Base-by-base conservation (phyloP, 306 rosid genomes). In the Vachellia collinsii region DNA sequence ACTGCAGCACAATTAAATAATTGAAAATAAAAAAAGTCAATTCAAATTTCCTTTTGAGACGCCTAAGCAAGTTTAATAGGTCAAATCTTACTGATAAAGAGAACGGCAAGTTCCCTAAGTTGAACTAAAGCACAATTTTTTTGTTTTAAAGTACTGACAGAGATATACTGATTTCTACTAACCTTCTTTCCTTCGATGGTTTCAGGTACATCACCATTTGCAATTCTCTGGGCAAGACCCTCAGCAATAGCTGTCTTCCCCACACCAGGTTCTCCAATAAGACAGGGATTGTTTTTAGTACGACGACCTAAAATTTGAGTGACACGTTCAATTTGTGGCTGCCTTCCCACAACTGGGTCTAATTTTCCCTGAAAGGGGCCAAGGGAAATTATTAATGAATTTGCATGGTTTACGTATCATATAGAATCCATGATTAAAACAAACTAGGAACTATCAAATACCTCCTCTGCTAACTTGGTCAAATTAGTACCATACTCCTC, bases 331-430 rank as follows among this genome's bases (percentile, higher is more conserved):
- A 94, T 93, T 82, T 94, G 99, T 6, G 38, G 91, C 75, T 94
- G 99, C 87, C 99, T 92, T 83, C 99, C 99, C 59, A 94, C 95
- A 70, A 93, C 97, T 62, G 99, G 99, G 88, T 94, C 97, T 82
- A 94, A 79, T 88, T 94, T 94, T 43, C 97, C 99, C 98, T 94
- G 83, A 11, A 61, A 51, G 64, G 20, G 78, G 38, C 38, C 16
- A 50, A 8, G 11, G 11, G 51, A 72, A 54, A 70, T 56, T 43
- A 51, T 58, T 56, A 34, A 73, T 39, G 34, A 62, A 1, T 61
- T 14, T 38, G 53, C 20, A 46, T 20, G 59, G 59, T 51, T 1
- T 23, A 39, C 65, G 74, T 38, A 77, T 64, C 71, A 74, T 72
- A 73, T 42, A 62, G 62, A 51, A 77, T 23, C 64, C 20, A 41